These are phyloP conservation scores for Gnaphalium uliginosum DNA, from an alignment of 129 eudicot species.

Conservation along the genomic window DNA sequence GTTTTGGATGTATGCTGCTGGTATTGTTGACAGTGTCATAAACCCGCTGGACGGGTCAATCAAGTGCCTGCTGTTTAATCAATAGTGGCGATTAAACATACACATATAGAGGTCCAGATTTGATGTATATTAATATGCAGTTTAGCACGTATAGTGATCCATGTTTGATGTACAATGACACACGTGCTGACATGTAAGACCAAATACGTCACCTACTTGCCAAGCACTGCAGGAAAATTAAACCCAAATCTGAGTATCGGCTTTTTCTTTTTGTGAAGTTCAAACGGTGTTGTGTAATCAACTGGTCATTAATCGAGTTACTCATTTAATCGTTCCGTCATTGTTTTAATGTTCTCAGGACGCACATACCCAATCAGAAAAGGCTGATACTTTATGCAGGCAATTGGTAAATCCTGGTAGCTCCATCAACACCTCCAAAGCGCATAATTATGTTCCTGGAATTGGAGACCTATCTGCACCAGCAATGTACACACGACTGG, in stretches of 20 bases:
- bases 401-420: conserved; percentile 39
- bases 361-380: conserved; percentile 68
- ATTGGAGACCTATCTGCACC: conserved; percentile 52
- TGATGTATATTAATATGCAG: background rate
- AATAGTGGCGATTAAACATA: background rate
- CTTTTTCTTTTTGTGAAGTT: background rate
- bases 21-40: background rate
- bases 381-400: conserved; percentile 54
- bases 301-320: no score
- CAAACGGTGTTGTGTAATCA: background rate
- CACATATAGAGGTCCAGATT: background rate
- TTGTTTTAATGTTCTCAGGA: conserved; percentile 45
- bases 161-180: background rate
- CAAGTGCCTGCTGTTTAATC: background rate
- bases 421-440: conserved; percentile 36
- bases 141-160: background rate
- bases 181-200: background rate
- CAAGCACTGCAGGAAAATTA: background rate
- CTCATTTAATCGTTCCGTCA: background rate
- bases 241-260: background rate
- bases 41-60: background rate
- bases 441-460: conserved; percentile 37
- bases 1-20: background rate
- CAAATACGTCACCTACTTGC: background rate
- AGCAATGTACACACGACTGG: conserved; percentile 62